Evolutionary conservation across 352 stramenopile genomes (phyloP).

Genomic region (Phytopythium aichiense): DNA sequence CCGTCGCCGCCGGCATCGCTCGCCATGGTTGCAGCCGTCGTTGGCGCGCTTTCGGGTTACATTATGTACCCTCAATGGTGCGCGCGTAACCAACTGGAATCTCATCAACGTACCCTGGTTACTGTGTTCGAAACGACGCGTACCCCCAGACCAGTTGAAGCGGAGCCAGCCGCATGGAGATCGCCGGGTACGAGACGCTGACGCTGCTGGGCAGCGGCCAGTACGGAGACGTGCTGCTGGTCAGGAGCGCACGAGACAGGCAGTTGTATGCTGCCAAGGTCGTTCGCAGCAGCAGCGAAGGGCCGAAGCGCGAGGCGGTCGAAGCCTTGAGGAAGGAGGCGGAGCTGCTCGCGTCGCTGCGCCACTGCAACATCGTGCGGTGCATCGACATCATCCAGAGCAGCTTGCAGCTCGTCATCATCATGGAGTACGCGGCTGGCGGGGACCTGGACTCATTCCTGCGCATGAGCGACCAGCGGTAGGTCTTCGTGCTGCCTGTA

Average conservation of each 20-base stretch:
- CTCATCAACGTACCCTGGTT: not conserved
- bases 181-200: conserved; percentile 44
- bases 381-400: conserved; percentile 45
- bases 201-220: conserved; percentile 48
- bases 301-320: conserved; percentile 4
- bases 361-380: conserved; percentile 63
- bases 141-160: not conserved
- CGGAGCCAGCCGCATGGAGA: not conserved
- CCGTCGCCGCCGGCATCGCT: not conserved
- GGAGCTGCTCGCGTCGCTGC: conserved; percentile 35
- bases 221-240: conserved; percentile 51
- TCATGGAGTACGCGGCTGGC: conserved; percentile 75
- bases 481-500: not conserved
- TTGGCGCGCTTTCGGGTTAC: not conserved
- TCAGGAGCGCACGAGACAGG: conserved; percentile 26
- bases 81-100: not conserved
- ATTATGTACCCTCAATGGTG: not conserved
- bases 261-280: conserved; percentile 55
- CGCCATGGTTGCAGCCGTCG: not conserved
- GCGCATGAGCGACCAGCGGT: conserved; percentile 12
- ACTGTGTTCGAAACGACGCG: conserved; percentile 1
- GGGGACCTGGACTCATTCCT: conserved; percentile 63
- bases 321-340: conserved; percentile 33
- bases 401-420: conserved; percentile 29
- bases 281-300: conserved; percentile 2